Evolutionary conservation across 768 basidiomycete species (phyloP).

Genomic region (Russula brevipes): DNA sequence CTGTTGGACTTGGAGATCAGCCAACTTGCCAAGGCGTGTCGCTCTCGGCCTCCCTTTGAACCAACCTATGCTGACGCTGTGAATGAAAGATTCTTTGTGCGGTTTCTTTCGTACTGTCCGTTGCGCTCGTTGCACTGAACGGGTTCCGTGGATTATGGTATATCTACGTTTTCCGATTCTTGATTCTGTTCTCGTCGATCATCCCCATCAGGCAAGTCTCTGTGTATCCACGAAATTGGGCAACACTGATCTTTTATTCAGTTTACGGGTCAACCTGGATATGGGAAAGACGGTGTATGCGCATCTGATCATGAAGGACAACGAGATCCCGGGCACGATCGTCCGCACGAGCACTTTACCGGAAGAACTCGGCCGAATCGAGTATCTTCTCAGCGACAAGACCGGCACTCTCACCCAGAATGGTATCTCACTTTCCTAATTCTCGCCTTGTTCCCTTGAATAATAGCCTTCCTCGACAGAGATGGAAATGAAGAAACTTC

Average conservation of each 20-base stretch:
- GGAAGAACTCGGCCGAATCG: conserved; percentile 92
- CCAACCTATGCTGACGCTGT: not conserved
- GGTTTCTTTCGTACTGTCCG: conserved; percentile 87
- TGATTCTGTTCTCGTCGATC: conserved; percentile 97
- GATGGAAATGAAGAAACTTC: conserved; percentile 99
- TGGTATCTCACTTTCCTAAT: conserved; percentile 44
- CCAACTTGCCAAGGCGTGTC: conserved; percentile 78
- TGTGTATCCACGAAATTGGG: not conserved
- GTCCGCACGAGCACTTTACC: conserved; percentile 97
- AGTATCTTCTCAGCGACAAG: conserved; percentile 95
- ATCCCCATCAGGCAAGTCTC: conserved; percentile 91
- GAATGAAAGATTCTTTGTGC: conserved; percentile 76
- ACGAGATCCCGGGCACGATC: conserved; percentile 90
- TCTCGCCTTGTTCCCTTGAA: not conserved
- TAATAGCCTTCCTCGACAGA: conserved; percentile 43
- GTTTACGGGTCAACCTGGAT: conserved; percentile 97
- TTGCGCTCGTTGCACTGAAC: conserved; percentile 90
- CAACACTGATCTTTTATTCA: conserved; percentile 31
- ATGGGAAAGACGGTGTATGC: conserved; percentile 99
- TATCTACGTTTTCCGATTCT: conserved; percentile 92
- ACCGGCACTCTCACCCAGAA: conserved; percentile 98
- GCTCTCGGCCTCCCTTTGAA: not conserved
- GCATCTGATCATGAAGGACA: conserved; percentile 89
- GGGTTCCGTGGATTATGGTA: conserved; percentile 96
- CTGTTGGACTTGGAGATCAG: conserved; percentile 93